Evolutionary conservation across 139 green algal species (phyloP), one percentile per base, ranked within the genome.

Genomic region (Diplosphaera chodatii): DNA sequence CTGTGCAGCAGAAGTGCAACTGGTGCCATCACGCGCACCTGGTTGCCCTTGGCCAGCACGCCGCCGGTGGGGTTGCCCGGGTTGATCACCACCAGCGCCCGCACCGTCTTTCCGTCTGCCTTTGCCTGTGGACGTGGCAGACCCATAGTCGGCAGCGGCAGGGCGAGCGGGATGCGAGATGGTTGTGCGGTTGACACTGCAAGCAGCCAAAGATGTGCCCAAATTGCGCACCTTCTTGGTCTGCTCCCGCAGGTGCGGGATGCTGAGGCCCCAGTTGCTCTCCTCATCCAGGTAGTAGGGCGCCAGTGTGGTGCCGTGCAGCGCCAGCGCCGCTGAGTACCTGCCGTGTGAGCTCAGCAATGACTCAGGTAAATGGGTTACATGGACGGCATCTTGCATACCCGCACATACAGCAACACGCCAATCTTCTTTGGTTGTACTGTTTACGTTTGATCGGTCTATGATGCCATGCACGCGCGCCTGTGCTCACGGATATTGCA

Each of bases 11-110:
- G 37, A 32, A 40, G 25, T 21, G 30, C 32, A 27, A 13, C 55
- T 0, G 6, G 4, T n/a, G 22, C 16, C 40, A 21, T n/a, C 4
- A n/a, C n/a, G 15, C 55, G 2, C 69, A 64, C 66, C 79, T 89
- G 86, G 80, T 95, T 93, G 13, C 82, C 80, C 40, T 83, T 69
- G 23, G 78, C 80, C 63, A 97, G 81, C 32, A 86, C 29, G 18
- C 37, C 40, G 41, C 67, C 91, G 18, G 93, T 98, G 32, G 94
- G 94, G 82, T 98, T 98, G 72, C 94, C 94, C 0, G 94, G 94
- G 78, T 98, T 98, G 79, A 98, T 98, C 3, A 98, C 85, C 55
- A 95, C 92, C 67, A 98, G 63, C 28, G 78, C 90, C 4, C 92
- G 77, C 32, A 89, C 79, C 63, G 33, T 72, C 69, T 76, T 77